Conservation (phyloP, 495 filamentous ascomycete genomes). For the Oidiodendron maius region DNA sequence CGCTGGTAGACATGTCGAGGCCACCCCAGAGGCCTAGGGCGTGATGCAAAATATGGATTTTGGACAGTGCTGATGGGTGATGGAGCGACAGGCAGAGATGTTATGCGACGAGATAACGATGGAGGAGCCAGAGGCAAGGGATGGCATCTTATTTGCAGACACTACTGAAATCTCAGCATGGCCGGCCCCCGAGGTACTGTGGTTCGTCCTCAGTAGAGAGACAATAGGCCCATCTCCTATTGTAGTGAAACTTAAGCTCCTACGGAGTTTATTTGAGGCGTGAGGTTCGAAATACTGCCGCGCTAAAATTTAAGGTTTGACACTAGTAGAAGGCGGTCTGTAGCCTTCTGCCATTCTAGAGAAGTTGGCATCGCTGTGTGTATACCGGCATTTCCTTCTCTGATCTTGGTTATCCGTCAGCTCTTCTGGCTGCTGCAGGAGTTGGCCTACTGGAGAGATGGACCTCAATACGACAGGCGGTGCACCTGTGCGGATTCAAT, state of each 20-base stretch:
- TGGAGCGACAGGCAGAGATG: constrained; percentile 5
- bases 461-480: constrained; percentile 9
- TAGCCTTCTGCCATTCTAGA: too few species aligned
- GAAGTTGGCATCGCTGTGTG: too few species aligned
- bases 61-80: constrained; percentile 18
- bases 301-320: constrained; percentile 16
- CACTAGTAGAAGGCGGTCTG: constrained; percentile 9
- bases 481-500: constrained; percentile 23
- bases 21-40: constrained; percentile 5
- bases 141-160: constrained; percentile 9
- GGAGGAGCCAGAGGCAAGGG: constrained; percentile 7
- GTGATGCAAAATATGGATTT: constrained; percentile 3
- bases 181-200: not conserved
- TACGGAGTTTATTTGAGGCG: too few species aligned
- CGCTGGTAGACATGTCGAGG: constrained; percentile 19
- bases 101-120: constrained; percentile 12
- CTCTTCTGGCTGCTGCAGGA: not conserved
- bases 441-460: constrained; percentile 3
- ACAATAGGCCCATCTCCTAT: not conserved
- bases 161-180: constrained; percentile 4
- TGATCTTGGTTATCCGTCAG: not conserved
- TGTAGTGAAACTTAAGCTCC: constrained; percentile 19
- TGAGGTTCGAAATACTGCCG: constrained; percentile 9
- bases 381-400: too few species aligned
- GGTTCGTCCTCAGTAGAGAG: not conserved